Conservation (phyloP, 805 yeast genomes). For the Millerago galiae region DNA sequence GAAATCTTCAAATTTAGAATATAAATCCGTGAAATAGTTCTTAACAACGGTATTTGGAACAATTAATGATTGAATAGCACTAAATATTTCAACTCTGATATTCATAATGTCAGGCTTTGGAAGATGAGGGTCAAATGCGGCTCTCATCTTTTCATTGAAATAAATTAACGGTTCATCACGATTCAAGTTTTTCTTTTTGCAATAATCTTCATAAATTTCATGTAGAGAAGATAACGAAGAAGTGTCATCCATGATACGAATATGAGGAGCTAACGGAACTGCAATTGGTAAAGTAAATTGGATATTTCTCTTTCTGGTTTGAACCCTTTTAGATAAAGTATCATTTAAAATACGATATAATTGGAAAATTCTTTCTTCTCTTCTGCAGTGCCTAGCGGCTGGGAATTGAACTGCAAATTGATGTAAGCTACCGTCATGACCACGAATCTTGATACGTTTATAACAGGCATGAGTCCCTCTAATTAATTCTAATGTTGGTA, state of each 20-base stretch:
- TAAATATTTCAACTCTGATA: constrained; percentile 83
- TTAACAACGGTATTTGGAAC: constrained; percentile 82
- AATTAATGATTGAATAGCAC: constrained; percentile 80
- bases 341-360: constrained; percentile 84
- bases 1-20: constrained; percentile 81
- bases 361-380: constrained; percentile 93
- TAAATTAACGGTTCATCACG: constrained; percentile 89
- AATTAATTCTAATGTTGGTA: constrained; percentile 81
- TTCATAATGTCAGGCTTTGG: constrained; percentile 91
- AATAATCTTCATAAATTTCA: constrained; percentile 80
- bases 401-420: constrained; percentile 96
- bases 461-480: constrained; percentile 89
- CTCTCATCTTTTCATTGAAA: constrained; percentile 77
- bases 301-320: constrained; percentile 79
- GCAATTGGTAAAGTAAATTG: constrained; percentile 86
- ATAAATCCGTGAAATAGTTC: constrained; percentile 66
- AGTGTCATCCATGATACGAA: constrained; percentile 82
- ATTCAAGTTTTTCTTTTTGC: constrained; percentile 63
- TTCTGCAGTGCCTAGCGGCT: constrained; percentile 93
- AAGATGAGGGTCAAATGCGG: constrained; percentile 87
- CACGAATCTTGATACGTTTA: constrained; percentile 82
- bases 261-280: constrained; percentile 90
- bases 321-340: constrained; percentile 72
- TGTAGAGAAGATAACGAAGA: constrained; percentile 70
- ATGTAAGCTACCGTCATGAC: constrained; percentile 88